Evolutionary conservation across 768 basidiomycete genomes (phyloP).

Genomic region (Lanmaoa pseudosensibilis): DNA sequence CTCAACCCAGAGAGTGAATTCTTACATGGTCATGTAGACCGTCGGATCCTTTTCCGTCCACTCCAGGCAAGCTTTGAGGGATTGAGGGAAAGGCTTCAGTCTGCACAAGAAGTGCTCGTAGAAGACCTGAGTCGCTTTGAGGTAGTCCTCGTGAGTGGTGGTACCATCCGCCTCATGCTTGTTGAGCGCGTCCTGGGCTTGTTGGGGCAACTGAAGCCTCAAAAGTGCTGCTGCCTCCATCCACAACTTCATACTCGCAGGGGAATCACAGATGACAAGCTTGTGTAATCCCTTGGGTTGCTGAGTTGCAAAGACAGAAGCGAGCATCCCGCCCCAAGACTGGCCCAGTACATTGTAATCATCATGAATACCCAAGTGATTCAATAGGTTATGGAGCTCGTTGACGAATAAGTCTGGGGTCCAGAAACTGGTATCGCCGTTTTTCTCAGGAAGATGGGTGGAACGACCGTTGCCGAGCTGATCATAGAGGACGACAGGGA

Average conservation of each 20-base stretch:
- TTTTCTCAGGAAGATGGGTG: conserved; percentile 52
- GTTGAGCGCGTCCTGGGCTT: conserved; percentile 39
- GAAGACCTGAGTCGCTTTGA: conserved; percentile 42
- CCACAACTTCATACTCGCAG: conserved; percentile 48
- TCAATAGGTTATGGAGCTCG: conserved; percentile 49
- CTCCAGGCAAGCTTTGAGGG: conserved; percentile 35
- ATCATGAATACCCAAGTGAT: conserved; percentile 44
- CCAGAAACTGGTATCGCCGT: conserved; percentile 46
- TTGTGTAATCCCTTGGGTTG: conserved; percentile 47
- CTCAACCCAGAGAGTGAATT: background rate
- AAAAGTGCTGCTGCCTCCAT: conserved; percentile 33
- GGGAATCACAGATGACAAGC: conserved; percentile 46
- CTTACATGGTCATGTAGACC: conserved; percentile 49
- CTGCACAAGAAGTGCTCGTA: conserved; percentile 45
- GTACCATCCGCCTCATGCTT: conserved; percentile 49
- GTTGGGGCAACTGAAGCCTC: conserved; percentile 39
- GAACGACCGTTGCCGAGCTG: conserved; percentile 57
- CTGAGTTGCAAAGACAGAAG: conserved; percentile 30
- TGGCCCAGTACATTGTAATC: conserved; percentile 45
- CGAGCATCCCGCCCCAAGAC: conserved; percentile 49
- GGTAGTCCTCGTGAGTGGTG: conserved; percentile 44
- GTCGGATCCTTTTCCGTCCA: conserved; percentile 45
- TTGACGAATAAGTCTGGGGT: conserved; percentile 49
- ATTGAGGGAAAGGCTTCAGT: conserved; percentile 45
- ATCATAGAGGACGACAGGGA: conserved; percentile 56